Evolutionary conservation across 2,329 filamentous ascomycete species (phyloP), one percentile per base, ranked within the genome.

Genomic region (Daldinia sp.): DNA sequence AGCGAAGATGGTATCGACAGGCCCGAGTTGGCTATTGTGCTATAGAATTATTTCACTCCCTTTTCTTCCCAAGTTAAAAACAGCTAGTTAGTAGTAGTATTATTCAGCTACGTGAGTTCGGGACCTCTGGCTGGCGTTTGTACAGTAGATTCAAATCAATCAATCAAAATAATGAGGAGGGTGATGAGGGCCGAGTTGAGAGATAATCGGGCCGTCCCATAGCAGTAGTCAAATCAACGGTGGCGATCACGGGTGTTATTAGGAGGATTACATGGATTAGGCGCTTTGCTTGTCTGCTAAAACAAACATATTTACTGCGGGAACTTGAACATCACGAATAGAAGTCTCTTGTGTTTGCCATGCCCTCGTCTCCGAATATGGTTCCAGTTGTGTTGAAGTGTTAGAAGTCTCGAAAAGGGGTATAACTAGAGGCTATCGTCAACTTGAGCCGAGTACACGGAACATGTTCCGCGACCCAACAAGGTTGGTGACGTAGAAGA

Each of bases 21-120:
- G 76, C 88, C 91, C 46, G 94, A 98, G 82, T 79, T 98, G 79
- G 90, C 89, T 9, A 95, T 97, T 80, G 87, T 97, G 74, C 84
- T 97, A 79, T 97, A 85, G 85, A 50, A 20, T 46, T 4, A 28
- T 44, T 51, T 41, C 15, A 15, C n/a, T 15, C 26, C 15, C 7
- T n/a, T 51, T 51, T 51, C 18, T 51, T 51, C 35, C 13, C 13
- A 39, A 26, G 26, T 51, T 51, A 51, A 51, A 48, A 15, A n/a
- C 18, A n/a, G 39, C 39, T 28, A 53, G 48, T 35, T 9, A 35
- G 33, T 35, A 35, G 33, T 35, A 35, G 7, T 39, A 53, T 26
- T 59, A 50, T 63, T 65, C 55, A 20, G 37, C 50, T 13, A 39
- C 20, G 15, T 60, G 51, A 44, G 48, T 54, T 63, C 42, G 51